Conservation (phyloP, 257 asterid species). For the Leonotis leonurus region DNA sequence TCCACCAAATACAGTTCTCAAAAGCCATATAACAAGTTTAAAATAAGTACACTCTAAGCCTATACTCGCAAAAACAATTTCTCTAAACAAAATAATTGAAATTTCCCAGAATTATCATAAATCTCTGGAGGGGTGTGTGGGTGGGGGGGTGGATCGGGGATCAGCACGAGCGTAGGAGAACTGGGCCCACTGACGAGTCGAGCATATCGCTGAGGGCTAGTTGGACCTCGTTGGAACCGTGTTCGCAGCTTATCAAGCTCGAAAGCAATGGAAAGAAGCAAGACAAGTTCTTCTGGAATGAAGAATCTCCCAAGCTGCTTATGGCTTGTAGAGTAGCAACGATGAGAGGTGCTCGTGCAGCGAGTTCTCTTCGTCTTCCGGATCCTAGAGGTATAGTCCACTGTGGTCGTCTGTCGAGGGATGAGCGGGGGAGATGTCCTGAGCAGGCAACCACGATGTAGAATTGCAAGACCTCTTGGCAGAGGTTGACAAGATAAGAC, state of each 20-base stretch:
- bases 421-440: constrained; percentile 35
- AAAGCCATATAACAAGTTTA: constrained; percentile 24
- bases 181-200: constrained; percentile 74
- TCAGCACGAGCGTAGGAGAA: constrained; percentile 79
- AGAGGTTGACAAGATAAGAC: constrained; percentile 69
- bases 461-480: constrained; percentile 72
- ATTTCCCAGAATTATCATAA: constrained; percentile 36
- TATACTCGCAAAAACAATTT: constrained; percentile 34
- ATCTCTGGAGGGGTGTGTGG: constrained; percentile 17
- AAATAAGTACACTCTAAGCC: constrained; percentile 36
- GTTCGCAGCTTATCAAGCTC: constrained; percentile 84
- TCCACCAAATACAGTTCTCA: constrained; percentile 26
- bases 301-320: constrained; percentile 61
- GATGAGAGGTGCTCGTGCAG: constrained; percentile 89
- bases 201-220: constrained; percentile 82
- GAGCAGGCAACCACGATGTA: constrained; percentile 58
- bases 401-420: constrained; percentile 32
- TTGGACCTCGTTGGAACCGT: constrained; percentile 92
- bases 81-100: constrained; percentile 11
- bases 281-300: constrained; percentile 67
- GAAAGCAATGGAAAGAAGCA: constrained; percentile 74
- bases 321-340: constrained; percentile 85
- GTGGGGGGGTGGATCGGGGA: constrained; percentile 11
- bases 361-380: constrained; percentile 75
- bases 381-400: constrained; percentile 92